These are phyloP conservation scores for Neocatenulostroma microsporum DNA, from an alignment of 2,329 filamentous ascomycete species.

Conservation along the genomic window DNA sequence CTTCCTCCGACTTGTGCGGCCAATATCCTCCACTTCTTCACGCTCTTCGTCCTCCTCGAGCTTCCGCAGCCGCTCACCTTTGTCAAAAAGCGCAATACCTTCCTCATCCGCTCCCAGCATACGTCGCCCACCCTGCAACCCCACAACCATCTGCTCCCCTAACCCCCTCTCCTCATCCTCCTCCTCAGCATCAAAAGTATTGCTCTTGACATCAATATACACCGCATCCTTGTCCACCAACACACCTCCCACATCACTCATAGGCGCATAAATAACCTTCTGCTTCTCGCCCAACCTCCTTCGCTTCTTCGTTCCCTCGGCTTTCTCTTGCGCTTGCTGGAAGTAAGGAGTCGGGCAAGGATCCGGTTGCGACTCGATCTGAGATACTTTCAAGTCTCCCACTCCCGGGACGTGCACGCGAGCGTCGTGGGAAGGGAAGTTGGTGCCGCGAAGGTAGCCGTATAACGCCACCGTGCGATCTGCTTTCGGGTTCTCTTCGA, in stretches of 20 bases:
- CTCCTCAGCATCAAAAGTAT: slow-evolving; percentile 62
- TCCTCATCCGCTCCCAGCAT: slow-evolving; percentile 75
- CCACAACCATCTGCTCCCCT: slow-evolving; percentile 89
- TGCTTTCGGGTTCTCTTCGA: slow-evolving; percentile 82
- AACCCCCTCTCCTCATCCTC: slow-evolving; percentile 69
- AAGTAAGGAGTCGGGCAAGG: slow-evolving; percentile 91
- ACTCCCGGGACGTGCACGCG: slow-evolving; percentile 87
- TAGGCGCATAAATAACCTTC: slow-evolving; percentile 90
- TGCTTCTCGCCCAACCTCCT: slow-evolving; percentile 90
- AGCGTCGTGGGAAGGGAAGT: slow-evolving; percentile 78
- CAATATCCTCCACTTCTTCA: slow-evolving; percentile 33
- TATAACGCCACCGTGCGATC: slow-evolving; percentile 87
- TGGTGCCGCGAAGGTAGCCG: slow-evolving; percentile 89
- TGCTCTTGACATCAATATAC: slow-evolving; percentile 68
- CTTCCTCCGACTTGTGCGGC: slow-evolving; percentile 38
- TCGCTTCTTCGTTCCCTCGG: slow-evolving; percentile 70
- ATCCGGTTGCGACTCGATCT: slow-evolving; percentile 81
- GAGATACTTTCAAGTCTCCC: slow-evolving; percentile 76
- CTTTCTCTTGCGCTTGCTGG: slow-evolving; percentile 78
- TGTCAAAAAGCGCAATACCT: slow-evolving; percentile 78
- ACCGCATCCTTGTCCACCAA: slow-evolving; percentile 96
- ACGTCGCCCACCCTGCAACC: slow-evolving; percentile 72
- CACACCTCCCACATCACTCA: slow-evolving; percentile 94
- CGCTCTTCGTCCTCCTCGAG: slow-evolving; percentile 44
- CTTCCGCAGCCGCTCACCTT: slow-evolving; percentile 59